Evolutionary conservation across 225 moss, liverwort and hornwort species (phyloP), one percentile per base, ranked within the genome.

Genomic region (Marchantia paleacea): DNA sequence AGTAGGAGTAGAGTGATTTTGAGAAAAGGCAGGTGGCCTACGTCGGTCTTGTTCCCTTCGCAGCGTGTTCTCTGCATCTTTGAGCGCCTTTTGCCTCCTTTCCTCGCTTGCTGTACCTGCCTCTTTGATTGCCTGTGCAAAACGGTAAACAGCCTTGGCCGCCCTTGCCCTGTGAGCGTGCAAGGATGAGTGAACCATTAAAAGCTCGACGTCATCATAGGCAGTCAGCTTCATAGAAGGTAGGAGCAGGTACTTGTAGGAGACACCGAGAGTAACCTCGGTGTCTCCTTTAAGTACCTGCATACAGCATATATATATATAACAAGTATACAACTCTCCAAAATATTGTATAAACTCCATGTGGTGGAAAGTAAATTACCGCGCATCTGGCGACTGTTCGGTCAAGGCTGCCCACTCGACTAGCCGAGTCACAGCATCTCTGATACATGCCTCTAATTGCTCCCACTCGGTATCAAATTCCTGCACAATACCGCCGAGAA

Each of bases 381-480:
- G 81, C 30, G 75, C 84, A 24, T 84, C 85, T 16, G 82, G 74
- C 10, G 85, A 80, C 47, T 55, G 71, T 18, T 85, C 85, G 0
- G 25, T 80, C 12, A 69, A 19, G 26, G 71, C 78, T 64, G 78
- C 86, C 80, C 83, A 82, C 65, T 89, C 89, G 26, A 89, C 24
- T 12, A 84, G 76, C 48, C 72, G 77, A 18, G 64, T 73, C 7
- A 82, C 82, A 22, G 89, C 84, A 67, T 86, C 84, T 76, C 80
- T 73, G 54, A 82, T 84, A 76, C 80, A 76, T n/a, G 25, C 55
- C 64, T 86, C 77, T 75, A 89, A 66, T 55, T 81, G 75, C 8
- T 84, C 84, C 89, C 84, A 89, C 22, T 86, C 80, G 12, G 78
- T 28, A 53, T 84, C 89, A 76, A 47, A 86, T 30, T 86, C 86